These are phyloP conservation scores for Rhizophagus sp. DNA, from an alignment of 192 early-diverging fungal species.

Conservation along the genomic window DNA sequence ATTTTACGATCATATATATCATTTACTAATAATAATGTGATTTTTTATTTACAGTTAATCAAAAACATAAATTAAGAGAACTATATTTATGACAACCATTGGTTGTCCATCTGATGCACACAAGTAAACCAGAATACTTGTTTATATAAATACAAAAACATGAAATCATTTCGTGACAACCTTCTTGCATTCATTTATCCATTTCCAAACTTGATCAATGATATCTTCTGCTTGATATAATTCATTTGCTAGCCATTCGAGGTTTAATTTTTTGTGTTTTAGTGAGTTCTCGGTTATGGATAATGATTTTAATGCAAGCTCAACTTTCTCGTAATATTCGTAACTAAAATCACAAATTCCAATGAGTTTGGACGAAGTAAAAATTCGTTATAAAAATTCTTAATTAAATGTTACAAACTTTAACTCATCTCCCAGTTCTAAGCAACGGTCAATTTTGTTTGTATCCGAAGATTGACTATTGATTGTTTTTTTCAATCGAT, in stretches of 20 bases:
- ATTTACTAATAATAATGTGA: no score
- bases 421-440: constrained; percentile 3
- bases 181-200: background rate
- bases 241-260: background rate
- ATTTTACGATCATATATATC: no score
- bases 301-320: background rate
- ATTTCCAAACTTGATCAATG: background rate
- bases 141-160: no score
- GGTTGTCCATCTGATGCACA: no score
- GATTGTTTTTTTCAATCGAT: constrained; percentile 9
- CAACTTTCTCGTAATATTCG: background rate
- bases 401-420: background rate
- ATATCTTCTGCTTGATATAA: background rate
- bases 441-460: background rate
- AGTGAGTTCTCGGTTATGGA: background rate
- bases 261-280: background rate
- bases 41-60: no score
- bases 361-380: background rate
- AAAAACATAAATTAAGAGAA: no score
- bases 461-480: background rate
- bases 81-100: no score
- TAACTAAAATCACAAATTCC: background rate
- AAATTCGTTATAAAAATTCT: background rate
- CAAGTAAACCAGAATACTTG: no score
- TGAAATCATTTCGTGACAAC: background rate